phyloP scores from a whole-genome alignment of 208 protist genomes.

The Borovskyia barvae region DNA sequence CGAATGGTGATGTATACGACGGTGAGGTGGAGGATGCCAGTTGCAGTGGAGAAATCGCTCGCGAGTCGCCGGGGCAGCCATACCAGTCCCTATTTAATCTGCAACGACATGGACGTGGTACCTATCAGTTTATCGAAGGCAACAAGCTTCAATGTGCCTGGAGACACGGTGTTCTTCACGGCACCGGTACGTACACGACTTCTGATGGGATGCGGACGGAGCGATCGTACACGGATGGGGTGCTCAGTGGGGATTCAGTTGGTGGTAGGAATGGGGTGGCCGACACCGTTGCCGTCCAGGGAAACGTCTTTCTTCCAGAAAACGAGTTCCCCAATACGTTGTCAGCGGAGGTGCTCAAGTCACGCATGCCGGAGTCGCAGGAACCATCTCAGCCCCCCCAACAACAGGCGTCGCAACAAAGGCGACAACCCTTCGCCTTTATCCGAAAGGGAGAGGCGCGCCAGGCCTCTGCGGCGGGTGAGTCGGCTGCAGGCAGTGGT shows the following conservation, averaged over 20 bases:
- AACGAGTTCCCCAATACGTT: conserved; percentile 80
- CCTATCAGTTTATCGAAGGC: conserved; percentile 75
- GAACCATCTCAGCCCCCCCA: neutral
- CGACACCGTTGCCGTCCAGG: neutral
- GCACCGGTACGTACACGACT: conserved; percentile 60
- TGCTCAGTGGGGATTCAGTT: conserved; percentile 19
- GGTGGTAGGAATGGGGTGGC: neutral
- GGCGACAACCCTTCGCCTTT: conserved; percentile 41
- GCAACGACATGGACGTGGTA: conserved; percentile 65
- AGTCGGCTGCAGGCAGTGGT: neutral
- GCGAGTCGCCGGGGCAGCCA: neutral
- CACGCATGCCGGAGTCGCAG: conserved; percentile 13
- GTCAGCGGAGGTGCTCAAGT: conserved; percentile 51
- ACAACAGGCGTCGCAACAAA: conserved; percentile 17
- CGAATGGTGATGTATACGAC: conserved; percentile 68
- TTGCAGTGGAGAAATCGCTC: neutral
- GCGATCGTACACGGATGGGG: conserved; percentile 67
- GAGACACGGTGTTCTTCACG: conserved; percentile 77
- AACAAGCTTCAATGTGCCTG: conserved; percentile 70
- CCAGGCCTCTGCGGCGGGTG: conserved; percentile 14
- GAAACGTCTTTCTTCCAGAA: conserved; percentile 57
- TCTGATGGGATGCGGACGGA: conserved; percentile 34
- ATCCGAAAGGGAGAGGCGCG: conserved; percentile 41
- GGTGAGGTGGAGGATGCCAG: conserved; percentile 58
- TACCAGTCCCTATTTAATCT: conserved; percentile 25